A percentile compares a stretch with the other conserved stretches of the same genome.
Evolutionary conservation across 495 filamentous ascomycete species (phyloP).

Genomic region (Evansstolkia leycettana): DNA sequence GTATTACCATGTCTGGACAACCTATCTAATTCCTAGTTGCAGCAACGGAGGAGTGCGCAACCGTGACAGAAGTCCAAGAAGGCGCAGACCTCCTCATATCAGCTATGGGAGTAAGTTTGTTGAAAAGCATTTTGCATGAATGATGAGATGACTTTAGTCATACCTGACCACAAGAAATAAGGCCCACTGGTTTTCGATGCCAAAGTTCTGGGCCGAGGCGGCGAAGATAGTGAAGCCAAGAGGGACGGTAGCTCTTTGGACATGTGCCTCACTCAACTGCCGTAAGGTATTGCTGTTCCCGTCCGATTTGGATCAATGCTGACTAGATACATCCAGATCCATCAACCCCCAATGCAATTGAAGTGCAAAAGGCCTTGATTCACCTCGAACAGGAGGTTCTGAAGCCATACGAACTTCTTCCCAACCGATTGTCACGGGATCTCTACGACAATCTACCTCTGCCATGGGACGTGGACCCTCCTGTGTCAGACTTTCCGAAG

Average conservation of each 20-base stretch:
- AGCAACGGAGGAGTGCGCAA: conserved; percentile 21
- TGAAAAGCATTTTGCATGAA: too few species aligned
- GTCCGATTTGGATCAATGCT: background rate
- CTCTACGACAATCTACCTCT: conserved; percentile 31
- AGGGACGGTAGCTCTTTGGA: conserved; percentile 44
- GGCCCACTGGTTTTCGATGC: conserved; percentile 48
- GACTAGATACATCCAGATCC: conserved; percentile 23
- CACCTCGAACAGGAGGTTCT: conserved; percentile 17
- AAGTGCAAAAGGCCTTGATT: conserved; percentile 18
- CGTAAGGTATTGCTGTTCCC: conserved; percentile 14
- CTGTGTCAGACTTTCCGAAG: conserved; percentile 23
- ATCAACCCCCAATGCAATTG: conserved; percentile 14
- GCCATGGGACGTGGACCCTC: conserved; percentile 30
- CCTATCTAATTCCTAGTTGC: conserved; percentile 26
- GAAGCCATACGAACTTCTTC: conserved; percentile 17
- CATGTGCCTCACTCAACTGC: conserved; percentile 10
- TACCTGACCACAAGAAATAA: too few species aligned
- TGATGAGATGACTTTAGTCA: too few species aligned
- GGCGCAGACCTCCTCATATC: conserved; percentile 38
- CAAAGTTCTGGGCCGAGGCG: conserved; percentile 36
- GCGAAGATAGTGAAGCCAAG: conserved; percentile 33
- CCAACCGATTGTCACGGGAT: conserved; percentile 21
- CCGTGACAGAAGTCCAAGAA: conserved; percentile 8
- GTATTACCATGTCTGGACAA: conserved; percentile 9
- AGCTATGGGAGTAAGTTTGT: conserved; percentile 26